A percentile compares a stretch with the other conserved stretches of the same genome.
phyloP scores from a whole-genome alignment of 306 rosid species.

The Lathyrus oleraceus region DNA sequence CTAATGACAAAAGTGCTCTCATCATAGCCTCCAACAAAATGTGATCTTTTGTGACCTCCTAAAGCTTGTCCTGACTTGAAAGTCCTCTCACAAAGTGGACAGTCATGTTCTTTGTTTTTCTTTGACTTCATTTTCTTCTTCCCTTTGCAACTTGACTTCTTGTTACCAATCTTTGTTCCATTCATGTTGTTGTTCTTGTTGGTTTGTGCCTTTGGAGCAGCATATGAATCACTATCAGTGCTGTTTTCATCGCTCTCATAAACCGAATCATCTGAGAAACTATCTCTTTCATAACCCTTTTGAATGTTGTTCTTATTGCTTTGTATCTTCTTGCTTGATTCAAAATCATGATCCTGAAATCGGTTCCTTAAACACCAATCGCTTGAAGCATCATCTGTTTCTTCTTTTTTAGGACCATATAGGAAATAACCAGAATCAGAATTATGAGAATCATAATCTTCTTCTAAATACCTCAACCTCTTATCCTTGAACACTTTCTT shows the following conservation, averaged over 20 bases:
- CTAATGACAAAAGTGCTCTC: constrained; percentile 55
- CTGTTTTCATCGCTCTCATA: constrained; percentile 69
- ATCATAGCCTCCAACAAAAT: constrained; percentile 70
- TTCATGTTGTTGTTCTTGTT: constrained; percentile 26
- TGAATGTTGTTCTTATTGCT: background rate
- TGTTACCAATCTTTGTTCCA: constrained; percentile 12
- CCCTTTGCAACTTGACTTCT: constrained; percentile 28
- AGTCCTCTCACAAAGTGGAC: constrained; percentile 73
- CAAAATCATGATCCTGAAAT: background rate
- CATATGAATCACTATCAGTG: constrained; percentile 48
- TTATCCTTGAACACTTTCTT: background rate
- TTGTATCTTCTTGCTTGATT: background rate
- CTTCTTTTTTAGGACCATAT: constrained; percentile 4
- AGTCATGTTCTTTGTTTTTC: constrained; percentile 72
- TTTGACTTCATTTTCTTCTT: constrained; percentile 56
- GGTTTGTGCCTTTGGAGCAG: constrained; percentile 40
- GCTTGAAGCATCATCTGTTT: constrained; percentile 1
- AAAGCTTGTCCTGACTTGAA: constrained; percentile 92
- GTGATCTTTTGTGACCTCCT: constrained; percentile 97
- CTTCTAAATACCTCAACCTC: background rate
- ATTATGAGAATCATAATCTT: constrained; percentile 49
- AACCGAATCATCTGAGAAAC: constrained; percentile 43
- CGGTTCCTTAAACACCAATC: background rate
- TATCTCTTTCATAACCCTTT: constrained; percentile 24
- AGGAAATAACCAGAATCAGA: constrained; percentile 36